Conservation (phyloP, 345 rosid species). For the Diplotaxis tenuifolia region DNA sequence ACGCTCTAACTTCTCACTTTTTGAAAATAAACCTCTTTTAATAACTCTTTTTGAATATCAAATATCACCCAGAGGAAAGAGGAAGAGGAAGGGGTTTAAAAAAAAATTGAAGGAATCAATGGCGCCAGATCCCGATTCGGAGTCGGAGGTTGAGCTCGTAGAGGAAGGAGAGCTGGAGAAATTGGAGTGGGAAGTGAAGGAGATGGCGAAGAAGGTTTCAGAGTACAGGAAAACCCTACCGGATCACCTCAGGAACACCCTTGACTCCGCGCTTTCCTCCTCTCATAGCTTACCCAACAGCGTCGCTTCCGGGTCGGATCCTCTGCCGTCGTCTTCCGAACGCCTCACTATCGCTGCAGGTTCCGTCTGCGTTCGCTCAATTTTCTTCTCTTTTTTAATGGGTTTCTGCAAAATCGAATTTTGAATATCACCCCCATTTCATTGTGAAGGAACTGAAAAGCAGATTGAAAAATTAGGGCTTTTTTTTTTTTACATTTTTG, state of each 20-base stretch:
- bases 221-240: slow-evolving; percentile 66
- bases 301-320: slow-evolving; percentile 33
- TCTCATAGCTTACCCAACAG: slow-evolving; percentile 42
- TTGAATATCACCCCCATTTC: neutral
- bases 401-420: neutral
- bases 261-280: slow-evolving; percentile 48
- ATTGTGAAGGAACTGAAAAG: neutral
- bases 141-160: too few species aligned
- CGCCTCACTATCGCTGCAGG: slow-evolving; percentile 38
- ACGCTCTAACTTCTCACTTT: too few species aligned
- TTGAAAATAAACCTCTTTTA: too few species aligned
- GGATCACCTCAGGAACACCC: slow-evolving; percentile 53
- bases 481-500: too few species aligned
- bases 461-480: neutral
- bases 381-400: neutral
- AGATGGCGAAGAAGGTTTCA: slow-evolving; percentile 60
- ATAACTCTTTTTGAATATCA: too few species aligned
- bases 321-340: slow-evolving; percentile 34
- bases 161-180: slow-evolving; percentile 48
- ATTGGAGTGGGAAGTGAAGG: slow-evolving; percentile 56
- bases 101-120: too few species aligned
- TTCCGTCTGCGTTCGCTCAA: neutral
- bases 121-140: too few species aligned
- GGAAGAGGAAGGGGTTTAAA: too few species aligned
- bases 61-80: too few species aligned